Conservation (phyloP, 768 basidiomycete genomes). For the Tephrocybe sp. region DNA sequence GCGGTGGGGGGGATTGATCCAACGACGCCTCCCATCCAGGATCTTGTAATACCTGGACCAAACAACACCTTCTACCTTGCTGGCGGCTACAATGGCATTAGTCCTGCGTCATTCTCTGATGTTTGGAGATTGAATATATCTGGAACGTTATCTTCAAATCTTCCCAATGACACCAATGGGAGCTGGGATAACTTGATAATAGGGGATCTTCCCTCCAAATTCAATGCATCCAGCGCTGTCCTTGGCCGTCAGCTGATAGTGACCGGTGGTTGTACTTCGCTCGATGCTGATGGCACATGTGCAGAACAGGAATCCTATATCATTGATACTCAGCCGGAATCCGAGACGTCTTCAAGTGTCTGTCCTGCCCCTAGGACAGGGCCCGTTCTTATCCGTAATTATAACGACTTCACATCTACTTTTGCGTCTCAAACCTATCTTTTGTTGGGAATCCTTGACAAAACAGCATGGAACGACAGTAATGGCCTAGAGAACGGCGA, state of each 20-base stretch:
- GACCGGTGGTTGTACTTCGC: constrained; percentile 61
- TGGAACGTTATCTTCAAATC: constrained; percentile 72
- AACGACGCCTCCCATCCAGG: constrained; percentile 41
- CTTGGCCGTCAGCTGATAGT: constrained; percentile 52
- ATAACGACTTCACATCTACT: constrained; percentile 51
- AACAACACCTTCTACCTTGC: constrained; percentile 75
- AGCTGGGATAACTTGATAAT: constrained; percentile 59
- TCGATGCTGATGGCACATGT: constrained; percentile 46
- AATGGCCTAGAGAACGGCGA: constrained; percentile 65
- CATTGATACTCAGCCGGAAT: constrained; percentile 39
- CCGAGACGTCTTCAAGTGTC: constrained; percentile 37
- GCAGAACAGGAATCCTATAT: constrained; percentile 62
- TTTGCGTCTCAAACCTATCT: constrained; percentile 69
- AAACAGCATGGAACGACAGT: constrained; percentile 65
- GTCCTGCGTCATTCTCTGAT: constrained; percentile 53
- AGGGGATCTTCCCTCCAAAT: constrained; percentile 35
- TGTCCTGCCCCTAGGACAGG: constrained; percentile 71
- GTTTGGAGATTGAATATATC: constrained; percentile 71
- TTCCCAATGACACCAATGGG: constrained; percentile 47
- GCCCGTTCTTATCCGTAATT: constrained; percentile 61
- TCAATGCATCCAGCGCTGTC: constrained; percentile 60
- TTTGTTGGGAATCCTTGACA: constrained; percentile 66
- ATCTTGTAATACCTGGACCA: constrained; percentile 47
- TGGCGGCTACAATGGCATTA: constrained; percentile 62
- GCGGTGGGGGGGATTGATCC: constrained; percentile 75